Conservation (phyloP, 192 early-diverging fungal genomes). For the Coemansia sp. region DNA sequence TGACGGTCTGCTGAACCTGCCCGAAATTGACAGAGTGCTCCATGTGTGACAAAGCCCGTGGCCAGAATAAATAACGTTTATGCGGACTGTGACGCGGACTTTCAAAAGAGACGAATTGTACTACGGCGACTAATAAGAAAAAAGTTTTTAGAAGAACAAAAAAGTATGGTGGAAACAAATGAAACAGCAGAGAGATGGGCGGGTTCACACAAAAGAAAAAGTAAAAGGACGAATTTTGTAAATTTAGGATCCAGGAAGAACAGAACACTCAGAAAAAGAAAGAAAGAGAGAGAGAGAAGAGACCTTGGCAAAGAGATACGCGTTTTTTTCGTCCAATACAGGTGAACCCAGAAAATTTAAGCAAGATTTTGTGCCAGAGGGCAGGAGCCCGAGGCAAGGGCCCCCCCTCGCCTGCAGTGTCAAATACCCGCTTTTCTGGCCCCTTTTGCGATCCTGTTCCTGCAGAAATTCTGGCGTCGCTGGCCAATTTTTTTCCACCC, state of each 20-base stretch:
- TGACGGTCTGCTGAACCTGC: slow-evolving; percentile 50
- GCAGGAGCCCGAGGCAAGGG: background rate
- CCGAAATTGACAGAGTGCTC: slow-evolving; percentile 45
- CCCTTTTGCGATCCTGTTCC: slow-evolving; percentile 1
- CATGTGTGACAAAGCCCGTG: slow-evolving; percentile 24
- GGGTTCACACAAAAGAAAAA: slow-evolving; percentile 17
- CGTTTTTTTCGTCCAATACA: slow-evolving; percentile 13
- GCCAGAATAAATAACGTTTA: slow-evolving; percentile 11
- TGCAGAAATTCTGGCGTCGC: background rate
- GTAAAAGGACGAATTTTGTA: slow-evolving; percentile 16
- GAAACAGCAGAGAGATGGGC: slow-evolving; percentile 4
- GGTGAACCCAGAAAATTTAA: slow-evolving; percentile 8
- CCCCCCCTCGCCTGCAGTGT: background rate
- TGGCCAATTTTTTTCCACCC: too few relatives aligned
- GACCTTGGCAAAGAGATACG: slow-evolving; percentile 7
- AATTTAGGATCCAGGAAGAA: slow-evolving; percentile 8
- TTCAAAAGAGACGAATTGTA: slow-evolving; percentile 12
- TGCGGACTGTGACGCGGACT: slow-evolving; percentile 4
- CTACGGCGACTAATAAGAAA: slow-evolving; percentile 5
- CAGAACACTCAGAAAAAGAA: slow-evolving; percentile 8
- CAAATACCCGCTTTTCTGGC: background rate
- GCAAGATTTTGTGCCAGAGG: background rate
- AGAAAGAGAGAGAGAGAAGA: slow-evolving; percentile 4
- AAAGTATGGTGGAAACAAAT: slow-evolving; percentile 4
- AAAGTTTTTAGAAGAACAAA: slow-evolving; percentile 6